Conservation (phyloP, 1,284 basidiomycete species). For the Apiotrichum sp. region DNA sequence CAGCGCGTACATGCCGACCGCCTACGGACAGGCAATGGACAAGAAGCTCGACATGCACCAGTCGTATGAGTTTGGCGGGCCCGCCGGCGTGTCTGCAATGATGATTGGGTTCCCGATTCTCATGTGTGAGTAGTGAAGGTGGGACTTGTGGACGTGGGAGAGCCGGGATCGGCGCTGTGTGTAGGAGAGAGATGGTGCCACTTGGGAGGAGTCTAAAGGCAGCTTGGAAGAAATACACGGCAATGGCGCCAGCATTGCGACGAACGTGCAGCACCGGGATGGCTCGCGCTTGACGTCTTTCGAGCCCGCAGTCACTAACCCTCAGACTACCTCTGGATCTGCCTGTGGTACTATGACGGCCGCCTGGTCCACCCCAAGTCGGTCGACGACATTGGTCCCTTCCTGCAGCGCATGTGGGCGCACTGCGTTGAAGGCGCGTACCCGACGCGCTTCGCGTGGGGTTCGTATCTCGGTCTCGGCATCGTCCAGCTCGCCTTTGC, state of each 20-base stretch:
- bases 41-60: constrained; percentile 68
- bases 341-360: constrained; percentile 93
- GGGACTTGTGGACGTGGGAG: too few relatives aligned
- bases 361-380: constrained; percentile 70
- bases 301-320: too few relatives aligned
- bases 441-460: constrained; percentile 81
- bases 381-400: constrained; percentile 67
- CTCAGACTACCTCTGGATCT: constrained; percentile 98
- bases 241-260: too few relatives aligned
- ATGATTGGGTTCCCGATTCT: constrained; percentile 81
- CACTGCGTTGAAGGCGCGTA: constrained; percentile 83
- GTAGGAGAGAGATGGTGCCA: too few relatives aligned
- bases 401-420: constrained; percentile 72
- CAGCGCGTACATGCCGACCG: constrained; percentile 47
- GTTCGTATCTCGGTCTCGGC: constrained; percentile 83
- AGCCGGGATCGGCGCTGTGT: too few relatives aligned
- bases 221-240: too few relatives aligned
- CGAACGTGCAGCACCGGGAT: too few relatives aligned
- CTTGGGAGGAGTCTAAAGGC: too few relatives aligned
- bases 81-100: constrained; percentile 82
- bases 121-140: constrained; percentile 42
- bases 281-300: too few relatives aligned
- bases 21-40: constrained; percentile 64
- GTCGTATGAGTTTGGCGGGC: constrained; percentile 93
- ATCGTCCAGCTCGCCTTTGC: constrained; percentile 86